Evolutionary conservation across 1,284 basidiomycete genomes (phyloP).

Genomic region (Peniophora sp.): DNA sequence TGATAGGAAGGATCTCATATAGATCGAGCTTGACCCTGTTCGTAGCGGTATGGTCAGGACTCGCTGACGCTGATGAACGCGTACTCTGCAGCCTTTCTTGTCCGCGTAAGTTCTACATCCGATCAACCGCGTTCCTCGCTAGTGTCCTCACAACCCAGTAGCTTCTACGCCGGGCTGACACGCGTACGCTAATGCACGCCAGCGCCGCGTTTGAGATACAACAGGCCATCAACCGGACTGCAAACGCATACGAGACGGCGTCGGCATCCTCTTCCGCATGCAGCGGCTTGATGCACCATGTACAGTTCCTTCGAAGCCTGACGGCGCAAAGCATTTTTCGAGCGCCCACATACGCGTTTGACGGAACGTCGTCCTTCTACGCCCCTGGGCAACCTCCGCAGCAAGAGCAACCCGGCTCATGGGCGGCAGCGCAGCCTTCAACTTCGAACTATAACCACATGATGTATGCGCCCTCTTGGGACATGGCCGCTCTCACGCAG

Average conservation of each 20-base stretch:
- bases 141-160: conserved; percentile 17
- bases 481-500: conserved; percentile 1
- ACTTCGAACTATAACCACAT: neutral
- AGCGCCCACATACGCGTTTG: conserved; percentile 18
- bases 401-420: neutral
- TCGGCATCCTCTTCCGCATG: conserved; percentile 52
- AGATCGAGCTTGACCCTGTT: neutral
- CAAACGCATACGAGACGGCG: conserved; percentile 67
- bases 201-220: conserved; percentile 56
- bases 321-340: conserved; percentile 54
- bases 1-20: neutral
- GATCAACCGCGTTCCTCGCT: conserved; percentile 1
- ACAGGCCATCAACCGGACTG: conserved; percentile 52
- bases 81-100: conserved; percentile 69
- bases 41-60: conserved; percentile 74
- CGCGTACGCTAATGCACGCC: conserved; percentile 44
- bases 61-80: conserved; percentile 77
- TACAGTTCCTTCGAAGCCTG: conserved; percentile 66
- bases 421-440: neutral
- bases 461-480: conserved; percentile 3
- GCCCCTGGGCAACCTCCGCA: neutral
- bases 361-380: neutral
- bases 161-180: conserved; percentile 58
- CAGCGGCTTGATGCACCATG: conserved; percentile 57
- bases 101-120: conserved; percentile 43